Conservation (phyloP, 345 rosid genomes). For the Jatropha curcas region DNA sequence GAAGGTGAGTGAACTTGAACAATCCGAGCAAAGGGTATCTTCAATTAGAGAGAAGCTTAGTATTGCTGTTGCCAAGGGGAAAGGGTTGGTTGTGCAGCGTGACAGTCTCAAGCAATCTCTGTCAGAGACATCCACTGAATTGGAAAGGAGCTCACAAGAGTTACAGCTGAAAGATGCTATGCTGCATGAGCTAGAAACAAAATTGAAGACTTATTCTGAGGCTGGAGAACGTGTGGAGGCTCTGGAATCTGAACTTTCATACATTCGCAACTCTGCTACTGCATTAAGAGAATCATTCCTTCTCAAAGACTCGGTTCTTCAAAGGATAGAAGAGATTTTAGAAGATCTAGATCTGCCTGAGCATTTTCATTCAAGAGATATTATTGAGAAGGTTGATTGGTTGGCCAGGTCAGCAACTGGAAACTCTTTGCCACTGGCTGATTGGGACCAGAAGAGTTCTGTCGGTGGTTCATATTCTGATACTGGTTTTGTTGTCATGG, state of each 20-base stretch:
- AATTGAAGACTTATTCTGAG: conserved; percentile 72
- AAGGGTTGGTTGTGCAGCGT: conserved; percentile 82
- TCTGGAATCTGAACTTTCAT: conserved; percentile 94
- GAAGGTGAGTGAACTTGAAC: conserved; percentile 68
- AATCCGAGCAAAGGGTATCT: conserved; percentile 78
- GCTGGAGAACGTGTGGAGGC: conserved; percentile 94
- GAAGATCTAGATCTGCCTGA: conserved; percentile 93
- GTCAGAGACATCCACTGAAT: conserved; percentile 67
- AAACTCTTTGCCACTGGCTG: conserved; percentile 53
- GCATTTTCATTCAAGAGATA: conserved; percentile 83
- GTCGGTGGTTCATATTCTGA: conserved; percentile 61
- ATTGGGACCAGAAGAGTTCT: conserved; percentile 77
- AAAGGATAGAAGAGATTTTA: conserved; percentile 87
- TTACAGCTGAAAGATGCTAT: conserved; percentile 64
- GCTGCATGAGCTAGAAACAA: conserved; percentile 68
- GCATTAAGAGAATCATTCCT: conserved; percentile 94
- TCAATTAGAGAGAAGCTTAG: conserved; percentile 92
- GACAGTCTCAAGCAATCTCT: conserved; percentile 75
- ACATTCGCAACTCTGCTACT: conserved; percentile 95
- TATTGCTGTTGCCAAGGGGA: conserved; percentile 95
- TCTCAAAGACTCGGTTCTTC: conserved; percentile 90
- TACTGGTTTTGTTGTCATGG: conserved; percentile 57
- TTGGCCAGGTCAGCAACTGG: conserved; percentile 69
- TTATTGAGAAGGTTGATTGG: conserved; percentile 92
- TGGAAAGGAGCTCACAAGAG: conserved; percentile 77